Evolutionary conservation across 163 green algal genomes (phyloP), one percentile per base, ranked within the genome.

Genomic region (Coccomyxa subellipsoidea): DNA sequence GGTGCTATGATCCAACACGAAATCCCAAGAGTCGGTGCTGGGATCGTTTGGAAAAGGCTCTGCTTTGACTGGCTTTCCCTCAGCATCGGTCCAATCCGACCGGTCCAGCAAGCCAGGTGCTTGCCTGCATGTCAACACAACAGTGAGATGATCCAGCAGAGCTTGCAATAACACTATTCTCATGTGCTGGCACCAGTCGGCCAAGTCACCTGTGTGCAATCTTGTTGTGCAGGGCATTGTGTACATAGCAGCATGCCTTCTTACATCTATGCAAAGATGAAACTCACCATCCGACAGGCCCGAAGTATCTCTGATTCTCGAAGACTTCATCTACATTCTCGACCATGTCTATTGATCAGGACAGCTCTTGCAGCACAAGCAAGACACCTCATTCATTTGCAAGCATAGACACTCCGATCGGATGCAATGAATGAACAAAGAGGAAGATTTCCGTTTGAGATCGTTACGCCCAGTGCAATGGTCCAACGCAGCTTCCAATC

Each of bases 51-150:
- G 69, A 31, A 21, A 29, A 15, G 21, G 37, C 32, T 38, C 86
- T 69, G 0, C 38, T 7, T 59, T 12, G n/a, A 90, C 36, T 18
- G 59, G 34, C 7, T 80, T 75, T 32, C 88, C 88, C 8, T 82
- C 31, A 12, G 81, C 54, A 36, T 88, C 79, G 23, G 54, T 88
- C 88, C 88, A 93, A 18, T 80, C 69, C 0, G 86, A 69, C 7
- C 77, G 38, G 25, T 93, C 89, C 37, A 93, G 85, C 15, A 82
- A n/a, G 0, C 69, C 85, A 0, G 85, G 75, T 38, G 59, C 54
- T 47, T 79, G 80, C 83, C 83, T 87, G 75, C 8, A n/a, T 35
- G 25, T 27, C 18, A 21, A 69, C 37, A 39, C 23, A 38, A 37
- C 23, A 29, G 76, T 18, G 47, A 12, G 25, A 54, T 78, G 12